Evolutionary conservation across 164 flowering plant species (phyloP).

Genomic region (Magnolia officinalis): DNA sequence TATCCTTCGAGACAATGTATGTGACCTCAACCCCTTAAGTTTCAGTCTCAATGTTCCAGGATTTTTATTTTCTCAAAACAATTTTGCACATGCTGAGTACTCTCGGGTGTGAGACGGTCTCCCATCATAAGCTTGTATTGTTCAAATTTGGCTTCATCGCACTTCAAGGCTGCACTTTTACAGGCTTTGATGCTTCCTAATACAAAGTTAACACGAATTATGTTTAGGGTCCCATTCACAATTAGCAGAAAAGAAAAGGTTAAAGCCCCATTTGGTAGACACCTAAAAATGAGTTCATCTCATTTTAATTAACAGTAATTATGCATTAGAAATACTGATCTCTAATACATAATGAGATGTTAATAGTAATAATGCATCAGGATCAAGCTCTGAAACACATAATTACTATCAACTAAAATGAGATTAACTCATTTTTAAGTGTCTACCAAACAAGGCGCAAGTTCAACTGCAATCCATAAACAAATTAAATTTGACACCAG

Average conservation of each 20-base stretch:
- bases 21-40: neutral
- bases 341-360: too few species aligned
- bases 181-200: constrained; percentile 71
- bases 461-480: too few species aligned
- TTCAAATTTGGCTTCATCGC: constrained; percentile 68
- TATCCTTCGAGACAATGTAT: neutral
- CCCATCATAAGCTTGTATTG: constrained; percentile 51
- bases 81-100: constrained; percentile 44
- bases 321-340: too few species aligned
- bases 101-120: constrained; percentile 32
- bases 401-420: too few species aligned
- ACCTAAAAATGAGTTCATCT: too few species aligned
- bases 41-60: constrained; percentile 43
- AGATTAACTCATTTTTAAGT: too few species aligned
- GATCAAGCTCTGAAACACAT: too few species aligned
- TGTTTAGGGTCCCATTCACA: neutral
- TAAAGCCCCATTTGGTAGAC: neutral
- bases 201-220: neutral
- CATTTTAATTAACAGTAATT: too few species aligned
- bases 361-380: too few species aligned
- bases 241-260: neutral
- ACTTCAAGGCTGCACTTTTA: constrained; percentile 60
- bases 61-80: constrained; percentile 53
- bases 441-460: too few species aligned
- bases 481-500: neutral